These are phyloP conservation scores for Mycena albidolilacea DNA, from an alignment of 768 basidiomycete species.

Conservation along the genomic window DNA sequence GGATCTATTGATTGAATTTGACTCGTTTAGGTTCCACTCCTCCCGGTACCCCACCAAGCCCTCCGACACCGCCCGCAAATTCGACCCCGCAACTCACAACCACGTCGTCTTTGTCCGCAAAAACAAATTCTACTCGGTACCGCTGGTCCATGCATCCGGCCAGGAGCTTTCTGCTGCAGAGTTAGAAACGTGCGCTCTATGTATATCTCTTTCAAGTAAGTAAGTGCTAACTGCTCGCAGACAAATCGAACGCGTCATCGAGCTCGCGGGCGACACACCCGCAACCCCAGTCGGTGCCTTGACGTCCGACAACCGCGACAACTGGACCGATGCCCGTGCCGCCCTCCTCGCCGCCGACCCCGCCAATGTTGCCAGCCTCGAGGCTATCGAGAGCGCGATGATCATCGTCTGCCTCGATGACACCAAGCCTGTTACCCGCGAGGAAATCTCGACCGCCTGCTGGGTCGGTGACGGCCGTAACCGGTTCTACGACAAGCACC, in stretches of 20 bases:
- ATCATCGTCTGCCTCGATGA: slow-evolving; percentile 91
- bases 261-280: slow-evolving; percentile 65
- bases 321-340: slow-evolving; percentile 84
- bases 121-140: slow-evolving; percentile 91
- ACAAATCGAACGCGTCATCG: slow-evolving; percentile 80
- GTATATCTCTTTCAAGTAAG: background rate
- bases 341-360: slow-evolving; percentile 76
- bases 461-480: slow-evolving; percentile 95
- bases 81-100: slow-evolving; percentile 80
- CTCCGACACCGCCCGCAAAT: slow-evolving; percentile 87
- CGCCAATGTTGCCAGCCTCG: slow-evolving; percentile 75
- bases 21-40: slow-evolving; percentile 83
- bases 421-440: slow-evolving; percentile 82
- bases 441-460: slow-evolving; percentile 83
- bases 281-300: slow-evolving; percentile 81
- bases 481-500: slow-evolving; percentile 97
- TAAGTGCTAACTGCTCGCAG: slow-evolving; percentile 46
- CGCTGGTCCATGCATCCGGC: slow-evolving; percentile 75
- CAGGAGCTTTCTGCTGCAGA: slow-evolving; percentile 83
- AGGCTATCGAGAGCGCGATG: slow-evolving; percentile 91
- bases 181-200: slow-evolving; percentile 73
- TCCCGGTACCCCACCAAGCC: slow-evolving; percentile 90
- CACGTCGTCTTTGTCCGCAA: slow-evolving; percentile 94
- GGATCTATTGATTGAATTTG: background rate
- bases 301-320: slow-evolving; percentile 90